Percentiles rank a stretch among this genome's conserved stretches.
phyloP scores from a whole-genome alignment of 768 basidiomycete genomes.

The Lactarius tabidus region DNA sequence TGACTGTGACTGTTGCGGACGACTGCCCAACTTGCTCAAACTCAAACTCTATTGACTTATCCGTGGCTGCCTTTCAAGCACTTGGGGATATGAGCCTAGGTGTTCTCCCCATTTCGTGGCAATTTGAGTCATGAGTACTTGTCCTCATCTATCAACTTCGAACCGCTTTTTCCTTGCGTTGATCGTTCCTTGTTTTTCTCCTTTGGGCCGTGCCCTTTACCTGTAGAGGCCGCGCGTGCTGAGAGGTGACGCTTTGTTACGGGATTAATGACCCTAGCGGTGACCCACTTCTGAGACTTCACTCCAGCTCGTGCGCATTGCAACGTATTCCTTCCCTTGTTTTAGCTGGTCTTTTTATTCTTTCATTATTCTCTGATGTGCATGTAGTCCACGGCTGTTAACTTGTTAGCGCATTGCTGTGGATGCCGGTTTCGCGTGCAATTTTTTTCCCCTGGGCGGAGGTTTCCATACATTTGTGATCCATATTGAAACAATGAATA shows the following conservation, averaged over 20 bases:
- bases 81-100: constrained; percentile 53
- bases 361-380: not conserved
- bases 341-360: constrained; percentile 19
- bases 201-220: constrained; percentile 22
- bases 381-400: not conserved
- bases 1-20: constrained; percentile 67
- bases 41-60: constrained; percentile 68
- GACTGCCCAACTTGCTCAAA: constrained; percentile 63
- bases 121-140: constrained; percentile 10
- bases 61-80: constrained; percentile 57
- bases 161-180: constrained; percentile 20
- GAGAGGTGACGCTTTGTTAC: constrained; percentile 31
- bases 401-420: constrained; percentile 5
- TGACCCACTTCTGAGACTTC: constrained; percentile 30
- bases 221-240: constrained; percentile 21
- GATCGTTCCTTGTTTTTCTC: constrained; percentile 4
- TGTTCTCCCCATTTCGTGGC: constrained; percentile 50
- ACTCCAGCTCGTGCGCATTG: constrained; percentile 27
- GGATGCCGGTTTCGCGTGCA: constrained; percentile 4
- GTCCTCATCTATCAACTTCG: not conserved
- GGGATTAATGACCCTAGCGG: constrained; percentile 46
- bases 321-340: constrained; percentile 20
- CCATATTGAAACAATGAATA: not conserved
- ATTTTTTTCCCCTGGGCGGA: not conserved
- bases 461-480: not conserved